Conservation (phyloP, 257 asterid species). For the Lycium ferocissimum region DNA sequence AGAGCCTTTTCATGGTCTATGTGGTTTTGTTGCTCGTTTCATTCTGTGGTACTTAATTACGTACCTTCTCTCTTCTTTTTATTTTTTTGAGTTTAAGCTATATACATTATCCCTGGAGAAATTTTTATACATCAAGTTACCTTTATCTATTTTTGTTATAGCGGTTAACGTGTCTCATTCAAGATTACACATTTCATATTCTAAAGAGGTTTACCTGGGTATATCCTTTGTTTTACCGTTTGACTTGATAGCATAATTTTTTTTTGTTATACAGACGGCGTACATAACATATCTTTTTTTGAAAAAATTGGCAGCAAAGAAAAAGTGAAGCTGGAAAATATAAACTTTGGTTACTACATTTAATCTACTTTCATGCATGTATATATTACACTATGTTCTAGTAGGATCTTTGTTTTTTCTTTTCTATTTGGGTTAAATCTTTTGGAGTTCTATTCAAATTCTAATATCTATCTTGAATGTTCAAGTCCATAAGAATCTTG, state of each 20-base stretch:
- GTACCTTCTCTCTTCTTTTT: no score
- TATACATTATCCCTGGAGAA: no score
- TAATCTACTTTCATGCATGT: slow-evolving; percentile 1
- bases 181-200: no score
- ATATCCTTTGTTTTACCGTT: no score
- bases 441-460: background rate
- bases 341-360: background rate
- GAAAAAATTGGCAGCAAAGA: background rate
- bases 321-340: background rate
- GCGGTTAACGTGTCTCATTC: no score
- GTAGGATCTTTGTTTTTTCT: background rate
- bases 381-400: background rate
- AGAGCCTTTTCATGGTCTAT: background rate
- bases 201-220: no score
- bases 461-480: background rate
- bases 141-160: no score
- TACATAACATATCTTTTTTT: no score
- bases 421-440: background rate
- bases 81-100: no score
- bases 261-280: no score
- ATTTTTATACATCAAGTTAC: no score
- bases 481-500: background rate
- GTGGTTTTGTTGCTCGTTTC: background rate
- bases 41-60: background rate
- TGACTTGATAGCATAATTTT: no score